Percentiles rank a stretch among this genome's conserved stretches.
These are phyloP conservation scores for Saccharata proteae DNA, from an alignment of 2,329 filamentous ascomycete genomes.

Conservation along the genomic window DNA sequence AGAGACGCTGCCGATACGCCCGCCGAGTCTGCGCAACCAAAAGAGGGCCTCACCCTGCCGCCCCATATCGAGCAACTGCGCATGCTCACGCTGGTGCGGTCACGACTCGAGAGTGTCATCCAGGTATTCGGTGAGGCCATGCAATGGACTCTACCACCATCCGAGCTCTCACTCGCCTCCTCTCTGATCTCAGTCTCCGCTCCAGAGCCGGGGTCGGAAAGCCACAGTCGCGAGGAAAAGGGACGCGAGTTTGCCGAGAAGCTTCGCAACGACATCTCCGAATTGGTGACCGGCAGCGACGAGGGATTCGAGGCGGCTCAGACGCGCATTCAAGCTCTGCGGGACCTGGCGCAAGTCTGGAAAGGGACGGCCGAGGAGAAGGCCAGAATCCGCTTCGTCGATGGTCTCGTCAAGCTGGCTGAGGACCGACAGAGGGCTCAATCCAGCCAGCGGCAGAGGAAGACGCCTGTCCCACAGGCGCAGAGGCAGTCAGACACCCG, in stretches of 20 bases:
- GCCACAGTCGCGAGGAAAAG: conserved; percentile 68
- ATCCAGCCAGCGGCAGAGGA: conserved; percentile 16
- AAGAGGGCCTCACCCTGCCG: conserved; percentile 34
- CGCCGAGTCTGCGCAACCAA: conserved; percentile 1
- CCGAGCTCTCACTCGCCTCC: conserved; percentile 69
- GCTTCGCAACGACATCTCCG: conserved; percentile 58
- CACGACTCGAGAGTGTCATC: conserved; percentile 79
- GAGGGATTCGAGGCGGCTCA: conserved; percentile 53
- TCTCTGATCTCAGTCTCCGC: conserved; percentile 85
- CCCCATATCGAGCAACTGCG: conserved; percentile 66
- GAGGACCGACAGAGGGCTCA: conserved; percentile 52
- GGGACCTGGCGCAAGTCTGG: conserved; percentile 71
- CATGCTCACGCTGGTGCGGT: conserved; percentile 68
- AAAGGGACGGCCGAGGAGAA: conserved; percentile 93
- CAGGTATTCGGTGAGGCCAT: conserved; percentile 89
- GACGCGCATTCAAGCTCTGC: conserved; percentile 62
- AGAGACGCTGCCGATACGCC: conserved; percentile 1
- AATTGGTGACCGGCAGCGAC: conserved; percentile 46
- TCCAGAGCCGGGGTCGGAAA: conserved; percentile 56
- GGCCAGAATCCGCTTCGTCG: conserved; percentile 68
- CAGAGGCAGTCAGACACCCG: conserved; percentile 11
- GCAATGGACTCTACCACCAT: conserved; percentile 86
- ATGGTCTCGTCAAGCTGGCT: conserved; percentile 66
- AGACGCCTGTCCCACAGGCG: conserved; percentile 9
- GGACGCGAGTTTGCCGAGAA: conserved; percentile 67